A percentile compares a stretch with the other conserved stretches of the same genome.
Conservation (phyloP, 2,329 filamentous ascomycete genomes). For the Epichloe coenophiala region DNA sequence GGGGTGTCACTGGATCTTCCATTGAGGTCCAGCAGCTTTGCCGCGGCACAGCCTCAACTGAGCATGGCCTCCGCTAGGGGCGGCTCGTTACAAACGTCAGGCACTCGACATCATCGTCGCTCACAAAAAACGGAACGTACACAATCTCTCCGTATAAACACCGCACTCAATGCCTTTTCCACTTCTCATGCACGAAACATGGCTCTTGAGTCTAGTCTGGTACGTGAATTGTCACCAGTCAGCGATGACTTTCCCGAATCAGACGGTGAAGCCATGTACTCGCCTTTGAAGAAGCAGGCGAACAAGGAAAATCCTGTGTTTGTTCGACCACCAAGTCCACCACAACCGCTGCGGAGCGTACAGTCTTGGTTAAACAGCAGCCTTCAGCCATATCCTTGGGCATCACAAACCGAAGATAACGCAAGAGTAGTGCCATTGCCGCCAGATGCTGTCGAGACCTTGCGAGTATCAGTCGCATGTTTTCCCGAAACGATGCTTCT, state of each 20-base stretch:
- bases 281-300: conserved; percentile 4
- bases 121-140: neutral
- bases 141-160: neutral
- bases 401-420: conserved; percentile 20
- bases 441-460: conserved; percentile 38
- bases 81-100: neutral
- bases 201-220: neutral
- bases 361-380: conserved; percentile 23
- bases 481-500: conserved; percentile 48
- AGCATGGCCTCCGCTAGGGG: neutral
- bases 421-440: conserved; percentile 34
- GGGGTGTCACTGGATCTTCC: conserved; percentile 11
- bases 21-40: neutral
- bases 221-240: conserved; percentile 4
- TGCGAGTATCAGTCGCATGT: conserved; percentile 38
- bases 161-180: neutral
- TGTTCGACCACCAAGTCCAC: conserved; percentile 19
- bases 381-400: conserved; percentile 15
- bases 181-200: neutral
- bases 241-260: conserved; percentile 3
- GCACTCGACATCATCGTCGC: neutral
- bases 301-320: conserved; percentile 12
- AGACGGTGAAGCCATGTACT: conserved; percentile 6
- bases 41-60: neutral
- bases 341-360: conserved; percentile 21